Evolutionary conservation across 2,329 filamentous ascomycete genomes (phyloP).

Genomic region (Scorias spongiosa): DNA sequence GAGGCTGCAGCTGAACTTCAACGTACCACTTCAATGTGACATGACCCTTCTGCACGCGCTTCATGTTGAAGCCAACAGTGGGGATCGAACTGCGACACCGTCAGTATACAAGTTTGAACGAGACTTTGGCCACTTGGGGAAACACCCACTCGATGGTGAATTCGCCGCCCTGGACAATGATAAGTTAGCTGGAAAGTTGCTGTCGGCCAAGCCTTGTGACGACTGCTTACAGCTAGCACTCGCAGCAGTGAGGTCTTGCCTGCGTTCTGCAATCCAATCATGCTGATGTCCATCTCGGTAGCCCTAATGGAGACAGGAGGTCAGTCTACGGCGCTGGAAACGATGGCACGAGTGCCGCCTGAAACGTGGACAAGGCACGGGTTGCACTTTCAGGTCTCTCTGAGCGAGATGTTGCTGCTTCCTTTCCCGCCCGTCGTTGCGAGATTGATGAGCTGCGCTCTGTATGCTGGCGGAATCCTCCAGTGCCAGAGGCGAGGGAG

Average conservation of each 20-base stretch:
- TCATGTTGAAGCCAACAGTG: conserved; percentile 98
- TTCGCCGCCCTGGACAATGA: conserved; percentile 63
- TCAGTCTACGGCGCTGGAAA: conserved; percentile 2
- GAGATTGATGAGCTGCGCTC: neutral
- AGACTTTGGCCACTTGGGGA: conserved; percentile 10
- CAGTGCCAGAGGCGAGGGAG: neutral
- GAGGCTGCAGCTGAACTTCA: too few species aligned
- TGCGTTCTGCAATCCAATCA: conserved; percentile 96
- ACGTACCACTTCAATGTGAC: conserved; percentile 85
- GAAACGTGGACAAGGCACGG: too few species aligned
- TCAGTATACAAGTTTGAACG: conserved; percentile 14
- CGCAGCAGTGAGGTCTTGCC: conserved; percentile 91
- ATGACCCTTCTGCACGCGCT: conserved; percentile 92
- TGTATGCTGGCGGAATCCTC: neutral
- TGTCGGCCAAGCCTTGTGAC: neutral
- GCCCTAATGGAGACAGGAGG: conserved; percentile 49
- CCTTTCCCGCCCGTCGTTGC: too few species aligned
- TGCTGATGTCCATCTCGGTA: conserved; percentile 98
- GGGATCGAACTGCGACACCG: conserved; percentile 67
- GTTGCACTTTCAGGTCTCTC: too few species aligned
- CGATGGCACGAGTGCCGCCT: too few species aligned
- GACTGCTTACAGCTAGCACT: conserved; percentile 71
- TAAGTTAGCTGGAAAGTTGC: conserved; percentile 1
- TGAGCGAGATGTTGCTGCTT: too few species aligned
- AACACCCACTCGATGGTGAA: conserved; percentile 88